These are phyloP conservation scores for Aspergillus unguis DNA, from an alignment of 2,329 filamentous ascomycete species.

Conservation along the genomic window DNA sequence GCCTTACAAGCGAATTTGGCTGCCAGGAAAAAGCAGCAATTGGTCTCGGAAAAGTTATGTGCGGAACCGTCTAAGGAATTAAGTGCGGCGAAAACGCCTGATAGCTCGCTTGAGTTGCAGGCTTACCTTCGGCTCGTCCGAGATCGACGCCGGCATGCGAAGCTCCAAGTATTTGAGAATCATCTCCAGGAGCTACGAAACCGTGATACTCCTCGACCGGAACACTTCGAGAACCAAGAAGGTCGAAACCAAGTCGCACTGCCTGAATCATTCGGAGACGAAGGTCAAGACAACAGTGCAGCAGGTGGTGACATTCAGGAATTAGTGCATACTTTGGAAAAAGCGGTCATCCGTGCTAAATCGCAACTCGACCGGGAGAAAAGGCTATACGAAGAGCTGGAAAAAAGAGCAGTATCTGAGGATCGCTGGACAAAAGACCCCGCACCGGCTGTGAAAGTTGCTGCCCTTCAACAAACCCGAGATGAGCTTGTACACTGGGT, in stretches of 20 bases:
- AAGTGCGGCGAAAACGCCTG: constrained; percentile 17
- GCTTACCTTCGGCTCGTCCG: constrained; percentile 46
- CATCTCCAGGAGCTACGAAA: constrained; percentile 42
- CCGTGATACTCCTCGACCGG: constrained; percentile 21
- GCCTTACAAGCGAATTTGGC: constrained; percentile 43
- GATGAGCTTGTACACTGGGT: constrained; percentile 52
- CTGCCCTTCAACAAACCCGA: constrained; percentile 44
- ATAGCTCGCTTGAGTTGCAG: constrained; percentile 29
- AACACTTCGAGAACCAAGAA: constrained; percentile 21
- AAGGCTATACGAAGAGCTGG: constrained; percentile 31
- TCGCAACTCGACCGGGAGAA: constrained; percentile 36
- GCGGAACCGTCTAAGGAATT: constrained; percentile 22
- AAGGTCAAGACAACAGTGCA: constrained; percentile 7
- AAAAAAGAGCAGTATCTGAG: constrained; percentile 22
- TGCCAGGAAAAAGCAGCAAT: constrained; percentile 39
- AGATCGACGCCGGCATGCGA: constrained; percentile 45
- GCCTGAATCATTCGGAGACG: constrained; percentile 19
- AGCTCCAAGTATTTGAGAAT: constrained; percentile 47
- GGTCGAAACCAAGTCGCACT: constrained; percentile 15
- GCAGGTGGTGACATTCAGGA: constrained; percentile 27
- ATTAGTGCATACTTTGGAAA: constrained; percentile 39
- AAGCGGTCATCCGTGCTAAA: constrained; percentile 38
- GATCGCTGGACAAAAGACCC: constrained; percentile 1
- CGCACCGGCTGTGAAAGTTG: constrained; percentile 23
- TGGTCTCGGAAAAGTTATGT: constrained; percentile 31